Conservation (phyloP, 768 basidiomycete species). For the Melanogaster broomeanus region DNA sequence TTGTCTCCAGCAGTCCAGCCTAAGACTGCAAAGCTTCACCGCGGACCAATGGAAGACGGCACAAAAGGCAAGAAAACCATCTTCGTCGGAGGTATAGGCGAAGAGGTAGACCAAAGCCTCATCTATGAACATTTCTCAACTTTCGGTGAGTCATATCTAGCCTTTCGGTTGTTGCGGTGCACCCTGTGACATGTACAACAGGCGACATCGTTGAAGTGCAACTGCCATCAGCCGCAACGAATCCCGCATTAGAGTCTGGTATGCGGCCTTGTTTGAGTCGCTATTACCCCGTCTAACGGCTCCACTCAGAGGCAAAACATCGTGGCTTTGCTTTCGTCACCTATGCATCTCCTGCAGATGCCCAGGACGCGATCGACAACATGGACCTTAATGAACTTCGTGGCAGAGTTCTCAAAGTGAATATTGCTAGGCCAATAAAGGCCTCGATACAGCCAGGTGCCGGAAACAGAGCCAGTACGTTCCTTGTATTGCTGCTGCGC, state of each 20-base stretch:
- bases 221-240: conserved; percentile 77
- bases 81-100: conserved; percentile 80
- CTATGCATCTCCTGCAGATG: conserved; percentile 76
- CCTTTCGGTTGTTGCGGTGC: neutral
- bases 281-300: conserved; percentile 7
- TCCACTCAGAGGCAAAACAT: conserved; percentile 66
- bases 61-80: conserved; percentile 84
- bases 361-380: conserved; percentile 97
- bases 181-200: conserved; percentile 36
- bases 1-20: neutral
- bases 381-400: conserved; percentile 93
- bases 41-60: conserved; percentile 69
- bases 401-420: conserved; percentile 78
- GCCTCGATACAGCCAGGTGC: conserved; percentile 58
- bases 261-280: neutral
- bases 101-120: conserved; percentile 78
- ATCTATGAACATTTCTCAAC: conserved; percentile 82
- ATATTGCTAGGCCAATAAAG: conserved; percentile 83
- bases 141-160: conserved; percentile 62
- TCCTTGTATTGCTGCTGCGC: neutral
- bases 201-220: conserved; percentile 94
- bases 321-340: conserved; percentile 95
- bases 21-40: too few relatives aligned
- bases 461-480: conserved; percentile 77
- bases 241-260: conserved; percentile 66